A percentile compares a stretch with the other conserved stretches of the same genome.
Conservation (phyloP, 306 rosid species). For the Cicer arietinum region DNA sequence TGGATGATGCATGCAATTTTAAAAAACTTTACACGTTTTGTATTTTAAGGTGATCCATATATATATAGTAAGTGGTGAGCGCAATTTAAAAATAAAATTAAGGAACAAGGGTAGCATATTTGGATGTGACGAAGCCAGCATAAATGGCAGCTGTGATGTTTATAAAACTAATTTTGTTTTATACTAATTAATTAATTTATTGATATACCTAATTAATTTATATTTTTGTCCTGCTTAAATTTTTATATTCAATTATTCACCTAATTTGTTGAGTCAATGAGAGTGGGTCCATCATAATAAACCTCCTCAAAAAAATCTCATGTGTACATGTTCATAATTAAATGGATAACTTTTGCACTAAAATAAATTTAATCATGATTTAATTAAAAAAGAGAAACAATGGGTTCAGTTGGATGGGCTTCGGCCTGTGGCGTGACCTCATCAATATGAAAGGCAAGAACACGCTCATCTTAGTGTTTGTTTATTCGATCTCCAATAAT, state of each 20-base stretch:
- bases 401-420: constrained; percentile 42
- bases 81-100: constrained; percentile 20
- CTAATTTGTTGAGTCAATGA: constrained; percentile 17
- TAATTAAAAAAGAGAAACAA: not conserved
- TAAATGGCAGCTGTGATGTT: constrained; percentile 41
- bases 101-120: not conserved
- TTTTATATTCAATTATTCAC: constrained; percentile 37
- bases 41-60: constrained; percentile 6
- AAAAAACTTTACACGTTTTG: constrained; percentile 41
- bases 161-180: constrained; percentile 29
- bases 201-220: constrained; percentile 7
- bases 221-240: constrained; percentile 26
- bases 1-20: constrained; percentile 36
- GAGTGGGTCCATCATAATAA: constrained; percentile 2
- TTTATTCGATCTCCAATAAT: too few species aligned
- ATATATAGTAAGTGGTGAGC: constrained; percentile 35
- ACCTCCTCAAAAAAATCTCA: not conserved
- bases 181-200: not conserved
- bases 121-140: constrained; percentile 33
- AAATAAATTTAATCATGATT: not conserved
- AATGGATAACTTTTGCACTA: constrained; percentile 29
- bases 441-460: not conserved
- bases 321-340: constrained; percentile 26
- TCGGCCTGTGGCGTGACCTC: not conserved
- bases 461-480: too few species aligned